phyloP scores from a whole-genome alignment of 2,329 filamentous ascomycete species.

The Xylariales sp. region DNA sequence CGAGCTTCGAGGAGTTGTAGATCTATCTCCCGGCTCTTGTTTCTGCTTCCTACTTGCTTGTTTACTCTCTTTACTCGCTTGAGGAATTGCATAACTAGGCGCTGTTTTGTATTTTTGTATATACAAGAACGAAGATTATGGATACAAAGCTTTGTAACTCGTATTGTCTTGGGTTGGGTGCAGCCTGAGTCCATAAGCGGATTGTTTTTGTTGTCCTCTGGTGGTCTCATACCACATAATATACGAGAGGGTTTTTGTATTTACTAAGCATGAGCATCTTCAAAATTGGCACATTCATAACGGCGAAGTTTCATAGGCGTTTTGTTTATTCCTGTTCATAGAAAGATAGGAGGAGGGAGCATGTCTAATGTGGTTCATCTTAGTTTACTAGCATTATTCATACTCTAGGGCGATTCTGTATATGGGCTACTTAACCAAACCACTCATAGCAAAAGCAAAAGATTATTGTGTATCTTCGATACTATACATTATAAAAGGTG shows the following conservation, averaged over 20 bases:
- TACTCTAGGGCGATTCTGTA: background rate
- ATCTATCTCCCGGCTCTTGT: conserved; percentile 13
- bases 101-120: conserved; percentile 20
- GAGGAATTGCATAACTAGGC: conserved; percentile 19
- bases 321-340: conserved; percentile 1
- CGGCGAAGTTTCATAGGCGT: conserved; percentile 33
- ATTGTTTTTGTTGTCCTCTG: conserved; percentile 5
- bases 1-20: conserved; percentile 62
- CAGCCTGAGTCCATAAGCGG: conserved; percentile 3
- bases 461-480: background rate
- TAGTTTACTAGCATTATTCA: background rate
- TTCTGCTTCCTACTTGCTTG: background rate
- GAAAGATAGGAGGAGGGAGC: background rate
- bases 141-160: conserved; percentile 10
- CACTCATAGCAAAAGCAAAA: background rate
- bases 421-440: background rate
- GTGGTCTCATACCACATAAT: background rate
- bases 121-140: conserved; percentile 18
- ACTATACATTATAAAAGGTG: background rate
- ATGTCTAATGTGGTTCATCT: conserved; percentile 14
- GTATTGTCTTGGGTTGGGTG: conserved; percentile 8
- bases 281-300: conserved; percentile 27
- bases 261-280: conserved; percentile 28
- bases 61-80: conserved; percentile 12
- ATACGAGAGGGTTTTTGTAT: conserved; percentile 15